Conservation (phyloP, 2,329 filamentous ascomycete genomes). For the Phoma sp. region DNA sequence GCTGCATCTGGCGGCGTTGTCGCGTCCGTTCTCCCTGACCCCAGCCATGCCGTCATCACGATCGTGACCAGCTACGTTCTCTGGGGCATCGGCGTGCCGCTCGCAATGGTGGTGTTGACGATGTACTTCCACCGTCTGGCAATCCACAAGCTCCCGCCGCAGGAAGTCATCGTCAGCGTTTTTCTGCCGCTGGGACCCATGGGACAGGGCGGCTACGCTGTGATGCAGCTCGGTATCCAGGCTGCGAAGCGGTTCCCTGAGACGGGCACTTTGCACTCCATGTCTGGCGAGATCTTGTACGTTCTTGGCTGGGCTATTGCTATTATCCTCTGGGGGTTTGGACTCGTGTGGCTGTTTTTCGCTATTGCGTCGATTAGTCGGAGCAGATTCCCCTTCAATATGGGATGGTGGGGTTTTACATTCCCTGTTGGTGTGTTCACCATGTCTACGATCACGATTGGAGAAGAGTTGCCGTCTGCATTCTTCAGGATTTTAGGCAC, state of each 20-base stretch:
- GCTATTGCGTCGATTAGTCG: constrained; percentile 57
- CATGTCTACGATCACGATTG: constrained; percentile 54
- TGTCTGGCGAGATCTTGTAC: constrained; percentile 64
- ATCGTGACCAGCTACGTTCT: constrained; percentile 70
- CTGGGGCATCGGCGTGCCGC: constrained; percentile 69
- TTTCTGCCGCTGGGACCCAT: constrained; percentile 73
- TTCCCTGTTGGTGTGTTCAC: constrained; percentile 63
- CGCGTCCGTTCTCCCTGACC: constrained; percentile 64
- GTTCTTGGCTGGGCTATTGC: constrained; percentile 61
- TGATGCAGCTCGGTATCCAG: constrained; percentile 59
- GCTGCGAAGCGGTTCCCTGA: constrained; percentile 52
- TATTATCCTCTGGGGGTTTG: constrained; percentile 64
- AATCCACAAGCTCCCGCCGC: constrained; percentile 69
- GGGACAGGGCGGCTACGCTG: constrained; percentile 69
- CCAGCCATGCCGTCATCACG: constrained; percentile 65
- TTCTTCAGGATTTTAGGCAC: constrained; percentile 66
- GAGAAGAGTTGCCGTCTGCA: constrained; percentile 59
- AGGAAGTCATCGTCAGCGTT: constrained; percentile 71
- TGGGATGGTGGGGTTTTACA: constrained; percentile 69
- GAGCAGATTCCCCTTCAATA: constrained; percentile 63
- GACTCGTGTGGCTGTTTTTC: constrained; percentile 62
- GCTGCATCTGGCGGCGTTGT: constrained; percentile 69
- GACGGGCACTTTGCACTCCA: constrained; percentile 44
- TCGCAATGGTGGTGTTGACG: constrained; percentile 67
- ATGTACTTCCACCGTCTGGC: constrained; percentile 76